A percentile compares a stretch with the other conserved stretches of the same genome.
phyloP scores from a whole-genome alignment of 345 rosid species.

The Cardamine occulta region DNA sequence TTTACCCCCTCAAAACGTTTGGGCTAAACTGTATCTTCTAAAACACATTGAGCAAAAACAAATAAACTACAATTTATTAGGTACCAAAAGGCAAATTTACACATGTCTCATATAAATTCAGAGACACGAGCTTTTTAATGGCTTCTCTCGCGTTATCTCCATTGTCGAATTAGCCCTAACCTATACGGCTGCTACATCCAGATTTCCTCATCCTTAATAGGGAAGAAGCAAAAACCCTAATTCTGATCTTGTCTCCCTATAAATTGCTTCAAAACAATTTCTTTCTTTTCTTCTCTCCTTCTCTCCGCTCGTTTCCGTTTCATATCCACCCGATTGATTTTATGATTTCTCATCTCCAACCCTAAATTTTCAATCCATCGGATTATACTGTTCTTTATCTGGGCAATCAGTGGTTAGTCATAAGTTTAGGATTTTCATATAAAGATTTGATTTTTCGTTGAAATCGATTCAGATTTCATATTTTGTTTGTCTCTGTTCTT shows the following conservation, averaged over 20 bases:
- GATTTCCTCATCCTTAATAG: constrained; percentile 35
- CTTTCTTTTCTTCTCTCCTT: constrained; percentile 3
- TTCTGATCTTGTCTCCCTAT: background rate
- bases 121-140: constrained; percentile 24
- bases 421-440: constrained; percentile 8
- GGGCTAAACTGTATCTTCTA: background rate
- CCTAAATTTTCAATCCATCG: constrained; percentile 24
- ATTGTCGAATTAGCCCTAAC: constrained; percentile 30
- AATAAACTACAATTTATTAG: background rate
- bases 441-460: constrained; percentile 6
- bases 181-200: constrained; percentile 41
- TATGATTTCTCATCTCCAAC: constrained; percentile 19
- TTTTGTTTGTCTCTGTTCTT: background rate
- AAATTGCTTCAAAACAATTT: background rate
- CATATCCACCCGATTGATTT: constrained; percentile 17
- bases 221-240: constrained; percentile 24
- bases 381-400: background rate
- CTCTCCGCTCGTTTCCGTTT: background rate
- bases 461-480: constrained; percentile 3
- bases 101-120: constrained; percentile 12
- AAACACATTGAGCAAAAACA: background rate
- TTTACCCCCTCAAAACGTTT: background rate
- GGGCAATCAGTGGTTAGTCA: constrained; percentile 24
- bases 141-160: constrained; percentile 37
- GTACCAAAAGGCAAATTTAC: constrained; percentile 26